These are phyloP conservation scores for Russula sp. DNA, from an alignment of 768 basidiomycete genomes.

Conservation along the genomic window DNA sequence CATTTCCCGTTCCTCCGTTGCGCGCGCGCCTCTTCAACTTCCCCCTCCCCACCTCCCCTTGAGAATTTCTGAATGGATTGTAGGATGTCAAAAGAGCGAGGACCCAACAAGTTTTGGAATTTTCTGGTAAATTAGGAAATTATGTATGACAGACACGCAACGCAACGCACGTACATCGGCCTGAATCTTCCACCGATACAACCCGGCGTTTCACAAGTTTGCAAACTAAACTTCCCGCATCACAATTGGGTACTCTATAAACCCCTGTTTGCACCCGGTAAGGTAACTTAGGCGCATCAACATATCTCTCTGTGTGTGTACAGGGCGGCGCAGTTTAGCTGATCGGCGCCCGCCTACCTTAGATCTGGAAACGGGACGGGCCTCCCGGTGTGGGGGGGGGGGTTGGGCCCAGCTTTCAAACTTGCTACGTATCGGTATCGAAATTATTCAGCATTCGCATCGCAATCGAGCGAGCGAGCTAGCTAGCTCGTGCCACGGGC, in stretches of 20 bases:
- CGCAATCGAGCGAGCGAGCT: not conserved
- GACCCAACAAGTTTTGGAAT: no score
- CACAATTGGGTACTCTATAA: no score
- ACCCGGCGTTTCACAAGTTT: constrained; percentile 11
- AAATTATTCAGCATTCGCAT: not conserved
- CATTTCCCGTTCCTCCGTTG: not conserved
- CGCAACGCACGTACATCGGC: not conserved
- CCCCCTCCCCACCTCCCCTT: not conserved
- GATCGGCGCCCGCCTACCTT: constrained; percentile 3
- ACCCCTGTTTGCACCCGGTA: no score
- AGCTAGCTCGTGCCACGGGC: no score
- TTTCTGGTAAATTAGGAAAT: not conserved
- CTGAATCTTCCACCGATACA: not conserved
- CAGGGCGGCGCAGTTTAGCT: not conserved
- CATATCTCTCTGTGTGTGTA: no score
- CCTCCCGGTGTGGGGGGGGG: no score
- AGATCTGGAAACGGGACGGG: not conserved
- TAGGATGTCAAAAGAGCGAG: no score
- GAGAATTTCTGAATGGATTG: constrained; percentile 11
- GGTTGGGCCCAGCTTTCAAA: no score
- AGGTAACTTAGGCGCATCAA: not conserved
- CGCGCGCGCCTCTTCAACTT: not conserved
- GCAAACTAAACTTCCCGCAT: not conserved
- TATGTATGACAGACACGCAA: not conserved
- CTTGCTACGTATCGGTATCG: no score